These are phyloP conservation scores for Crithidia sp. DNA, from an alignment of 208 protist species.

Conservation along the genomic window DNA sequence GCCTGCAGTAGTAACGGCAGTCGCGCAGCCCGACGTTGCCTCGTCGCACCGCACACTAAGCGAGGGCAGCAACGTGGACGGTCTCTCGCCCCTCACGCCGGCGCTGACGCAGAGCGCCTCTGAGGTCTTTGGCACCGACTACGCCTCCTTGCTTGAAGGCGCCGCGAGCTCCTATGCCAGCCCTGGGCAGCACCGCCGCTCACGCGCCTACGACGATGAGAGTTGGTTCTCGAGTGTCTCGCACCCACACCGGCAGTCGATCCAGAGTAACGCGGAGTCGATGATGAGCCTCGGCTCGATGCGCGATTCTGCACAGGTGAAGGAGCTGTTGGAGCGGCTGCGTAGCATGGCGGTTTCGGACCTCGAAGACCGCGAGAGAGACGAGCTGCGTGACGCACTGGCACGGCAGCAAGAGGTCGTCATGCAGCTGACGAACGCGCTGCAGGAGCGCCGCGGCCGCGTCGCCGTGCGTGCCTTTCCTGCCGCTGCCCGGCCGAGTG, in stretches of 20 bases:
- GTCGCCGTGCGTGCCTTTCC: not conserved
- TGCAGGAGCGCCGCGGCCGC: slow-evolving; percentile 16
- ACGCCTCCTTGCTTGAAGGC: slow-evolving; percentile 15
- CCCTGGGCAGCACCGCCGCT: not conserved
- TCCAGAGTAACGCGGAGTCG: slow-evolving; percentile 4
- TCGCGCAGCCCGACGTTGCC: not conserved
- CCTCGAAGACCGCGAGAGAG: slow-evolving; percentile 20
- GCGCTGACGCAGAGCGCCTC: slow-evolving; percentile 19
- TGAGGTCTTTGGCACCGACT: slow-evolving; percentile 22
- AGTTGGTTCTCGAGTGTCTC: slow-evolving; percentile 48
- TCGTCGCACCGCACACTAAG: not conserved
- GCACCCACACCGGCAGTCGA: slow-evolving; percentile 5
- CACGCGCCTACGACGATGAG: slow-evolving; percentile 18
- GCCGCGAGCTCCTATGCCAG: slow-evolving; percentile 17
- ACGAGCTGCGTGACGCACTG: slow-evolving; percentile 37
- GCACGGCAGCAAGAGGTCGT: slow-evolving; percentile 52
- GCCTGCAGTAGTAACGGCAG: not conserved
- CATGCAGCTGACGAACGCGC: slow-evolving; percentile 32
- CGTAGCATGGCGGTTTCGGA: not conserved
- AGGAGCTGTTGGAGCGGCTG: slow-evolving; percentile 15
- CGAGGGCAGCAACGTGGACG: slow-evolving; percentile 1
- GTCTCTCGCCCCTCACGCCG: slow-evolving; percentile 15
- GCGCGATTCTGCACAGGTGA: slow-evolving; percentile 3
- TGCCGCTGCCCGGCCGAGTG: not conserved
- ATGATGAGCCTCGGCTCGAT: not conserved